Evolutionary conservation across 192 early-diverging fungal species (phyloP).

Genomic region (Rhizoclosmatium sp.): DNA sequence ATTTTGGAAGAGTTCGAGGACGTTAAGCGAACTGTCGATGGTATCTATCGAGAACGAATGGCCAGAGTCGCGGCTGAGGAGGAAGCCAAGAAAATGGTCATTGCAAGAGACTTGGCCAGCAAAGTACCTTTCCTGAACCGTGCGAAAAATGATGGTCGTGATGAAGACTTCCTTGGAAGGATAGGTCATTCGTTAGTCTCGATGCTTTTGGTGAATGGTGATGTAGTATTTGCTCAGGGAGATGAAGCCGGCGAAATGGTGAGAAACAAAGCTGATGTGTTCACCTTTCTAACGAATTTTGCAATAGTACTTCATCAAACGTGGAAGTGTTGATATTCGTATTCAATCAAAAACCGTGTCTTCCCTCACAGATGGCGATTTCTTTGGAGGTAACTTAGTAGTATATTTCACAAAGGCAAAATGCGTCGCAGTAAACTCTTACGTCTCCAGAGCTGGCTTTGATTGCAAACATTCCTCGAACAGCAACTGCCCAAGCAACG

Average conservation of each 20-base stretch:
- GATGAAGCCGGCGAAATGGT: conserved; percentile 52
- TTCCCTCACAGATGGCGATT: conserved; percentile 25
- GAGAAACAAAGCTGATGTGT: background rate
- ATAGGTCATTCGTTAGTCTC: conserved; percentile 38
- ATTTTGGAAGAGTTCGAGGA: conserved; percentile 46
- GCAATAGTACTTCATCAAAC: conserved; percentile 28
- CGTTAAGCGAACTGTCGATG: conserved; percentile 27
- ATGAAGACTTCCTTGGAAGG: conserved; percentile 45
- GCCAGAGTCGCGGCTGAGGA: conserved; percentile 43
- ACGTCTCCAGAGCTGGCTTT: conserved; percentile 12
- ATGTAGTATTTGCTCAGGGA: conserved; percentile 21
- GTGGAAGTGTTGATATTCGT: conserved; percentile 23
- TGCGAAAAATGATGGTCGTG: conserved; percentile 47
- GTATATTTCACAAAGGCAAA: background rate
- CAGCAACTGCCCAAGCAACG: conserved; percentile 35
- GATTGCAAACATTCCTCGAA: conserved; percentile 40
- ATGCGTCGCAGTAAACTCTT: background rate
- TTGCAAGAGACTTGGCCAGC: conserved; percentile 22
- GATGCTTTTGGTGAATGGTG: conserved; percentile 29
- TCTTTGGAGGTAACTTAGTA: conserved; percentile 17
- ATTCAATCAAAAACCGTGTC: conserved; percentile 5
- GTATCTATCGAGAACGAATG: conserved; percentile 52
- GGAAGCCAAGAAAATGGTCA: conserved; percentile 10
- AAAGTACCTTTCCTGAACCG: conserved; percentile 55
- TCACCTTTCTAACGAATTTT: conserved; percentile 5